Evolutionary conservation across 441 rosid species (phyloP).

Genomic region (Metrosideros polymorpha): DNA sequence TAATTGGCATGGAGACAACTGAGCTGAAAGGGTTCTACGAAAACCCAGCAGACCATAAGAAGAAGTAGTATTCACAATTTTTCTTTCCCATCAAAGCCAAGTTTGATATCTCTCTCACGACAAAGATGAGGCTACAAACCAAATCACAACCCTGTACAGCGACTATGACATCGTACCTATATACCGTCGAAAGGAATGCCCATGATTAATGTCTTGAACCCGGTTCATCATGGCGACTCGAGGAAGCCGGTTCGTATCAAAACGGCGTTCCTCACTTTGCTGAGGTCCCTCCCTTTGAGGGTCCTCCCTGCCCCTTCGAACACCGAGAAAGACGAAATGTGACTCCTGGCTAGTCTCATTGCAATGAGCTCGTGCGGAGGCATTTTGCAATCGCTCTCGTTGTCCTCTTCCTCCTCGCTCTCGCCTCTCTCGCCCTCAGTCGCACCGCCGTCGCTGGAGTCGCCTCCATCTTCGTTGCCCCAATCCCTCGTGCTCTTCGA

Average conservation of each 20-base stretch:
- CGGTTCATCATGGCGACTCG: neutral
- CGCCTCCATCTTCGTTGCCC: neutral
- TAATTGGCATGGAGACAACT: neutral
- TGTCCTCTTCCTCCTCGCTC: neutral
- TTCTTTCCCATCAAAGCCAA: neutral
- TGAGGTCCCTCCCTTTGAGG: neutral
- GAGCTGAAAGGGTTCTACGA: neutral
- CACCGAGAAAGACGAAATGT: neutral
- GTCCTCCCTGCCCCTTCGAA: conserved; percentile 1
- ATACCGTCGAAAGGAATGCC: neutral
- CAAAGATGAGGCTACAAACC: neutral
- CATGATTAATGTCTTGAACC: neutral
- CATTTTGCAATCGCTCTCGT: neutral
- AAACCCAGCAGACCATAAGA: neutral
- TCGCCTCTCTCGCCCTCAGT: neutral
- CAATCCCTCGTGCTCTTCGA: neutral
- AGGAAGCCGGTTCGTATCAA: neutral
- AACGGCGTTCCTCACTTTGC: neutral
- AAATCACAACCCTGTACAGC: neutral
- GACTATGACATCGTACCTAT: neutral
- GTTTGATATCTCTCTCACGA: neutral
- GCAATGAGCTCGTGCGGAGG: conserved; percentile 1
- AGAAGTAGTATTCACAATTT: neutral
- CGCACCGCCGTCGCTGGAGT: neutral
- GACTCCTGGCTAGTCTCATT: neutral